Conservation (phyloP, 768 basidiomycete genomes). For the Lentinula detonsa region DNA sequence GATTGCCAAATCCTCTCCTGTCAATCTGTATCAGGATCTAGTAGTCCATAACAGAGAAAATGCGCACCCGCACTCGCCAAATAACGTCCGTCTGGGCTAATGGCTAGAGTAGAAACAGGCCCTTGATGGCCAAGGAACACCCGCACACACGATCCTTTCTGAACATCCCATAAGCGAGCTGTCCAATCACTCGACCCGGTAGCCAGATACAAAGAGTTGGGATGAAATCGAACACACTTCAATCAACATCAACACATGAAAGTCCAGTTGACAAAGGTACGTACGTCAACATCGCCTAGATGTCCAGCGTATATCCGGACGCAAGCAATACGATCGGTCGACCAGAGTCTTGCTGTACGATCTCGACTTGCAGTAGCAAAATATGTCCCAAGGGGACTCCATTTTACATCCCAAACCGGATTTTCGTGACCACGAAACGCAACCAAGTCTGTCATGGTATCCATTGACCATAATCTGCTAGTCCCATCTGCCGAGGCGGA, state of each 20-base stretch:
- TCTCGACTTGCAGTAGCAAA: constrained; percentile 96
- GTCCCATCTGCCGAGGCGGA: constrained; percentile 93
- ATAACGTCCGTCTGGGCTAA: constrained; percentile 92
- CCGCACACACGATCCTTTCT: constrained; percentile 86
- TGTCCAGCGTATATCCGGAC: constrained; percentile 94
- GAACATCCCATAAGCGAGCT: constrained; percentile 97
- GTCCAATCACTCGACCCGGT: constrained; percentile 97
- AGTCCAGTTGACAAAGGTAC: constrained; percentile 23
- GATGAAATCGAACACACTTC: constrained; percentile 94
- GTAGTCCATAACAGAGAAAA: constrained; percentile 1
- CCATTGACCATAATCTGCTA: constrained; percentile 88
- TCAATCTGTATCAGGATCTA: not conserved
- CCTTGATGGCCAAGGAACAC: constrained; percentile 97
- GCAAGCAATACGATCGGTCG: constrained; percentile 83
- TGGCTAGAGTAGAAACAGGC: constrained; percentile 74
- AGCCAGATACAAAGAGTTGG: constrained; percentile 94
- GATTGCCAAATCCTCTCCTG: constrained; percentile 88
- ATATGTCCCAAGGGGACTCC: constrained; percentile 98
- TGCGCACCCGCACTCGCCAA: constrained; percentile 80
- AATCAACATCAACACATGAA: not conserved
- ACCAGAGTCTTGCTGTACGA: constrained; percentile 93
- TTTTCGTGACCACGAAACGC: constrained; percentile 95
- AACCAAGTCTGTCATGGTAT: constrained; percentile 89
- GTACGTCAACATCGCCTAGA: constrained; percentile 92
- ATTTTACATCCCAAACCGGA: constrained; percentile 98